phyloP scores from a whole-genome alignment of 2,329 filamentous ascomycete genomes.

The Gaeumannomyces tritici region DNA sequence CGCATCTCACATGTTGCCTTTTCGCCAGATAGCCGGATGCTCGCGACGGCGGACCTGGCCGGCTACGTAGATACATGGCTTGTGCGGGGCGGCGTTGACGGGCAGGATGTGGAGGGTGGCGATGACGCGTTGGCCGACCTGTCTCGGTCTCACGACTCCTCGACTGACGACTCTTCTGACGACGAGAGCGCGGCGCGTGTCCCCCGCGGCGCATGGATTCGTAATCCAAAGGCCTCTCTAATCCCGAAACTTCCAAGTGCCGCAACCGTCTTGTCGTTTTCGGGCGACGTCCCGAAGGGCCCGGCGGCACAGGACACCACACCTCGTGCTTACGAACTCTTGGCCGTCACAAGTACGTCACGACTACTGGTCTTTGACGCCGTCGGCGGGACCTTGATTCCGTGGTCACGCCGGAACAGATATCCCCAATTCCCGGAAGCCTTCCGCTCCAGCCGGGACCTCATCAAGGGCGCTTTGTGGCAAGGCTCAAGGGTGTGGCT shows the following conservation, averaged over 20 bases:
- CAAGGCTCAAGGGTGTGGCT: slow-evolving; percentile 73
- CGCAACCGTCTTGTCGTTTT: slow-evolving; percentile 61
- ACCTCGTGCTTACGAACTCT: slow-evolving; percentile 39
- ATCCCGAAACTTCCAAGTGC: slow-evolving; percentile 58
- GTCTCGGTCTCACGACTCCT: slow-evolving; percentile 15
- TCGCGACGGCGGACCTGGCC: slow-evolving; percentile 72
- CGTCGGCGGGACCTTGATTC: slow-evolving; percentile 63
- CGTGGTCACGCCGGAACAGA: slow-evolving; percentile 81
- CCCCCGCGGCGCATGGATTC: slow-evolving; percentile 59
- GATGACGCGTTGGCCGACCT: slow-evolving; percentile 18
- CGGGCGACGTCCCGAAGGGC: slow-evolving; percentile 32
- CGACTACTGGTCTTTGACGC: slow-evolving; percentile 73
- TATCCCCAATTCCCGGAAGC: slow-evolving; percentile 63
- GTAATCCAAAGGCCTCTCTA: slow-evolving; percentile 60
- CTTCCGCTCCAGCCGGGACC: slow-evolving; percentile 66
- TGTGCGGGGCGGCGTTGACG: slow-evolving; percentile 29
- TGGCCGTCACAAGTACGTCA: slow-evolving; percentile 43
- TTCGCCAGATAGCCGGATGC: slow-evolving; percentile 67
- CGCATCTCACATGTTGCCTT: slow-evolving; percentile 68
- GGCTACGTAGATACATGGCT: slow-evolving; percentile 86
- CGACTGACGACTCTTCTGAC: slow-evolving; percentile 16
- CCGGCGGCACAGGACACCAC: slow-evolving; percentile 15
- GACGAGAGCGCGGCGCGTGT: slow-evolving; percentile 20
- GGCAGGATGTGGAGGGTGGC: slow-evolving; percentile 19
- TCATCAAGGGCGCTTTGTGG: slow-evolving; percentile 80